A percentile compares a stretch with the other conserved stretches of the same genome.
Evolutionary conservation across 1,284 basidiomycete species (phyloP).

Genomic region (Binderoboletus segoi): DNA sequence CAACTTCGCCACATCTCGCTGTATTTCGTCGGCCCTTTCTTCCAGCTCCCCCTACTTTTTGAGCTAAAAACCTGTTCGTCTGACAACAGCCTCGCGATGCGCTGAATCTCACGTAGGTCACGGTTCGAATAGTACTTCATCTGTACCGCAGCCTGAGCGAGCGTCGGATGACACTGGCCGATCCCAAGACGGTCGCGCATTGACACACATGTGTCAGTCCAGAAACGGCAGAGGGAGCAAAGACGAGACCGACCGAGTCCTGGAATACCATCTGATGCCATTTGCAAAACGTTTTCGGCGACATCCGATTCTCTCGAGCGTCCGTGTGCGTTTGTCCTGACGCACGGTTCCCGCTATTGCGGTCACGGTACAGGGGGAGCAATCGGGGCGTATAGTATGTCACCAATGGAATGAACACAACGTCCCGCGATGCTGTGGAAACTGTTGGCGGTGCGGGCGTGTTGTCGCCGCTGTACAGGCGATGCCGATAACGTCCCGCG

Average conservation of each 20-base stretch:
- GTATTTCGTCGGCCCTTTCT: slow-evolving; percentile 27
- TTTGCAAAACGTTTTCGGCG: slow-evolving; percentile 40
- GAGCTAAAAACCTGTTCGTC: slow-evolving; percentile 36
- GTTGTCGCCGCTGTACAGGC: slow-evolving; percentile 29
- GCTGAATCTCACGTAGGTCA: slow-evolving; percentile 41
- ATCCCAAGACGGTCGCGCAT: neutral
- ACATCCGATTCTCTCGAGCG: slow-evolving; percentile 18
- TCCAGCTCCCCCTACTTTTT: neutral
- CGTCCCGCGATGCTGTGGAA: neutral
- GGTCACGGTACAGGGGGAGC: slow-evolving; percentile 32
- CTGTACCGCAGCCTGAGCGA: slow-evolving; percentile 30
- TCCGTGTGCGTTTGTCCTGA: slow-evolving; percentile 2
- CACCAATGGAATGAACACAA: slow-evolving; percentile 20
- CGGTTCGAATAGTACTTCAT: slow-evolving; percentile 39
- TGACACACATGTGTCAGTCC: neutral
- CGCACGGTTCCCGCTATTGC: neutral
- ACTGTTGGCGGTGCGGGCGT: neutral
- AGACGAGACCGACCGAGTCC: slow-evolving; percentile 33
- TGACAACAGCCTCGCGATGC: slow-evolving; percentile 38
- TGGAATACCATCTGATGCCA: slow-evolving; percentile 46
- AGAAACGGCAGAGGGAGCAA: neutral
- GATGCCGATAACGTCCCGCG: slow-evolving; percentile 28
- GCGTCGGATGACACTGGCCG: slow-evolving; percentile 37
- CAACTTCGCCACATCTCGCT: slow-evolving; percentile 39
- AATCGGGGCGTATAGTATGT: slow-evolving; percentile 33